Base-by-base conservation (phyloP, 768 basidiomycete genomes). In the Tulasnella calospora region DNA sequence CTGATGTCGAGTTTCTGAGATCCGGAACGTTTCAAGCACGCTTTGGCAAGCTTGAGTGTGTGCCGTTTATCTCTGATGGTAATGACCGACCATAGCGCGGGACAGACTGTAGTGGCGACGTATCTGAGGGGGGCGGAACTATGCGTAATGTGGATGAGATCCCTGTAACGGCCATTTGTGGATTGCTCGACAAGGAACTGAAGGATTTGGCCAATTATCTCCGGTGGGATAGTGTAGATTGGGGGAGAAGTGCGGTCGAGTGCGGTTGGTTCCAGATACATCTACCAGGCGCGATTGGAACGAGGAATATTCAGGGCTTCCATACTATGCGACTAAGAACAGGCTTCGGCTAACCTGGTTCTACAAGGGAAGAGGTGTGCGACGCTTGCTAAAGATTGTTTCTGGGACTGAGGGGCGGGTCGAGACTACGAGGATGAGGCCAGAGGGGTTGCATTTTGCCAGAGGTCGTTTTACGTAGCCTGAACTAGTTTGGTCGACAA, bases 111-210 rank as follows among this genome's bases (percentile, higher is more conserved):
- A 4, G 61, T 67, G 6, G 61, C 61, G 61, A 67, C 61, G 27
- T 67, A n/a, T 27, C 61, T 27, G 61, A 67, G 61, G 5, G 61
- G 12, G 27, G 61, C 6, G 2, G 61, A 67, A 67, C 30, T 67
- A n/a, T 67, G 61, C 61, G 61, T 67, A 13, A 67, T 35, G 61
- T 27, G 61, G 61, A 67, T 67, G 61, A 67, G 61, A 33, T 67
- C 27, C 27, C n/a, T 27, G 12, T 67, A 67, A 13, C 61, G 61
- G 33, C 27, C 13, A 27, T 67, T 15, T 3, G 27, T 67, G 15
- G 61, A 35, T 33, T 35, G 61, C n/a, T 67, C 23, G 15, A 67
- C 27, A 27, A 67, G 61, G 15, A 30, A 9, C 27, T 15, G 61
- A 35, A 67, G 33, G 61, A 67, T 67, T 67, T 30, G 61, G n/a